Percentiles rank a stretch among this genome's conserved stretches.
These are phyloP conservation scores for Phyllosticta capitalensis DNA, from an alignment of 2,329 filamentous ascomycete species.

Conservation along the genomic window DNA sequence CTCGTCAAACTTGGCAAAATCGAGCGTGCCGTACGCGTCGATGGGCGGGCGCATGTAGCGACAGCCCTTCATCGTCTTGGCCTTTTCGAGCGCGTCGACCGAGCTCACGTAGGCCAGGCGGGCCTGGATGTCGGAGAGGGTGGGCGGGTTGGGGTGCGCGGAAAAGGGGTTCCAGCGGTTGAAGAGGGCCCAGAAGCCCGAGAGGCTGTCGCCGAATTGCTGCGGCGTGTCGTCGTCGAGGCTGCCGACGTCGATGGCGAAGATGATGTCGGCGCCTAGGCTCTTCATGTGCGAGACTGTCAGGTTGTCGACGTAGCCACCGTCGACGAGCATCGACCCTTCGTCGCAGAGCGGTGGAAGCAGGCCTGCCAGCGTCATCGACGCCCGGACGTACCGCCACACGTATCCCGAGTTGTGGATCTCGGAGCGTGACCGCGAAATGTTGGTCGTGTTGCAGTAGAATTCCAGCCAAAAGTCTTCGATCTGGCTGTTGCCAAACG, in stretches of 20 bases:
- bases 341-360: constrained; percentile 93
- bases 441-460: constrained; percentile 99
- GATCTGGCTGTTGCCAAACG: constrained; percentile 92
- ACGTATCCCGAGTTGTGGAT: constrained; percentile 95
- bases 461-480: constrained; percentile 99
- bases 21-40: constrained; percentile 84
- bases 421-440: constrained; percentile 84
- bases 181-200: constrained; percentile 86
- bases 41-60: constrained; percentile 95
- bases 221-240: constrained; percentile 90
- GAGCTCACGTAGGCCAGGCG: constrained; percentile 89
- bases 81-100: constrained; percentile 86
- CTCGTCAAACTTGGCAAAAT: constrained; percentile 97
- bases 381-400: constrained; percentile 92
- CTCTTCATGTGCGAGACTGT: constrained; percentile 97
- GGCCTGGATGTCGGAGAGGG: constrained; percentile 90
- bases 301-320: constrained; percentile 93
- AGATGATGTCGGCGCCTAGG: constrained; percentile 85
- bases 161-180: constrained; percentile 98
- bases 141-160: constrained; percentile 79
- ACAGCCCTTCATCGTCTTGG: constrained; percentile 83
- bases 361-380: constrained; percentile 90
- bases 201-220: constrained; percentile 85
- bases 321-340: constrained; percentile 91
- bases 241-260: constrained; percentile 88